Percentiles rank a stretch among this genome's conserved stretches.
phyloP scores from a whole-genome alignment of 495 filamentous ascomycete species.

The Apiosordaria backusii region DNA sequence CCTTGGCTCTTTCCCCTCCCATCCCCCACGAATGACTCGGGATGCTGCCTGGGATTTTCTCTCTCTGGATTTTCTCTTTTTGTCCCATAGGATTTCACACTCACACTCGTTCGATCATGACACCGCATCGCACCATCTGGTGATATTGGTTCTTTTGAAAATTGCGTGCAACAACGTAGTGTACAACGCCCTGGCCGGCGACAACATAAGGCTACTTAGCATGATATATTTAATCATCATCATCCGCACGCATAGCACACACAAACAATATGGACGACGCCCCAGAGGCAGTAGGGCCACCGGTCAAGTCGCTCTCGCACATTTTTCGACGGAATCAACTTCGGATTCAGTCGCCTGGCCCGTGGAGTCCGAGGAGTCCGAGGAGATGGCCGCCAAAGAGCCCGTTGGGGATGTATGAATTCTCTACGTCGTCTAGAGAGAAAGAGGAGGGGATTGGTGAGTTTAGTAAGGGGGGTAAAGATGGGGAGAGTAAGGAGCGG shows the following conservation, averaged over 20 bases:
- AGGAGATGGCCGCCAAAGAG: background rate
- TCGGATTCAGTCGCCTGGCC: slow-evolving; percentile 4
- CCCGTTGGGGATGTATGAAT: slow-evolving; percentile 5
- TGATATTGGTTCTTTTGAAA: too few species aligned
- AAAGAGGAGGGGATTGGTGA: background rate
- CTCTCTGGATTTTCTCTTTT: background rate
- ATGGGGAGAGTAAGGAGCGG: background rate
- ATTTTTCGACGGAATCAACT: slow-evolving; percentile 12
- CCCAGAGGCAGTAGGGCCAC: slow-evolving; percentile 12
- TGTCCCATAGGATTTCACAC: background rate
- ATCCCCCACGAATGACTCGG: background rate
- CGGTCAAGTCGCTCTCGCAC: slow-evolving; percentile 11
- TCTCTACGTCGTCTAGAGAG: background rate
- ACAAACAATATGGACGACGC: slow-evolving; percentile 1
- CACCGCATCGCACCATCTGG: background rate
- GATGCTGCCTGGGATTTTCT: background rate
- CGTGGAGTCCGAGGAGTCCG: slow-evolving; percentile 5
- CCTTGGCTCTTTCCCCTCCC: too few species aligned
- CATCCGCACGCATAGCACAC: background rate
- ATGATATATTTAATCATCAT: background rate
- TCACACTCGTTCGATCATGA: background rate
- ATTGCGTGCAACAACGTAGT: background rate
- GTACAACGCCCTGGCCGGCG: slow-evolving; percentile 1
- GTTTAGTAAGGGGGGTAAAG: background rate
- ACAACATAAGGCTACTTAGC: background rate